Conservation (phyloP, 2,329 filamentous ascomycete genomes). For the Penicillium sp. region DNA sequence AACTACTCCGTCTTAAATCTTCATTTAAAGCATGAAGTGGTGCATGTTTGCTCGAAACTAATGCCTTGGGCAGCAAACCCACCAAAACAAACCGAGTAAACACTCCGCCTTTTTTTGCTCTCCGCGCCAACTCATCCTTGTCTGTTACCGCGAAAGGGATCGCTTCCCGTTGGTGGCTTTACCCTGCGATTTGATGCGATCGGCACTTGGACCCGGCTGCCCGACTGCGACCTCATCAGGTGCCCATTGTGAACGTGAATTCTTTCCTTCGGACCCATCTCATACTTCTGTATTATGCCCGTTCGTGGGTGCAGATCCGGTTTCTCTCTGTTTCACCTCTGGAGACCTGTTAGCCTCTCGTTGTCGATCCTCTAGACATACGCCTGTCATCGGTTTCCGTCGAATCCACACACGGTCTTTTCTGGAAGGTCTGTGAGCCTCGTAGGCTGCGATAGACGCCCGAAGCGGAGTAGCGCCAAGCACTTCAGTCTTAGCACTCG, state of each 20-base stretch:
- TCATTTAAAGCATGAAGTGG: no score
- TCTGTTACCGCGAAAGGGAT: slow-evolving; percentile 2
- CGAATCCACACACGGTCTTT: slow-evolving; percentile 1
- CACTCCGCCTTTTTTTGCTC: slow-evolving; percentile 14
- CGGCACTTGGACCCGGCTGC: slow-evolving; percentile 23
- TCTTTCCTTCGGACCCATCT: neutral
- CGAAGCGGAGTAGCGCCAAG: neutral
- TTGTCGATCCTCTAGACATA: slow-evolving; percentile 13
- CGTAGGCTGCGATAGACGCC: neutral
- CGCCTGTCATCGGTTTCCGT: slow-evolving; percentile 7
- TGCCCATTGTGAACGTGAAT: slow-evolving; percentile 18
- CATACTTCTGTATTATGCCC: slow-evolving; percentile 7
- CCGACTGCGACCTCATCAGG: slow-evolving; percentile 23
- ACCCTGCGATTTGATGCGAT: slow-evolving; percentile 7
- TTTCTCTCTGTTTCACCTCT: slow-evolving; percentile 4
- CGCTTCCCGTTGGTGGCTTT: slow-evolving; percentile 13
- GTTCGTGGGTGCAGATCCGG: slow-evolving; percentile 1
- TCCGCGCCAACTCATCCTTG: slow-evolving; percentile 12
- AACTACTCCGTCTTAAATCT: no score
- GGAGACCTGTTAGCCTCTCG: slow-evolving; percentile 11
- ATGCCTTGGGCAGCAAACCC: slow-evolving; percentile 24
- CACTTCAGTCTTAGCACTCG: neutral
- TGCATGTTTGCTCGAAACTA: no score
- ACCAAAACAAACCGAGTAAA: slow-evolving; percentile 21
- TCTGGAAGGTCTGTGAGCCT: neutral